Evolutionary conservation across 2,329 filamentous ascomycete species (phyloP), one percentile per base, ranked within the genome.

Genomic region (Trichoderma semiorbis): DNA sequence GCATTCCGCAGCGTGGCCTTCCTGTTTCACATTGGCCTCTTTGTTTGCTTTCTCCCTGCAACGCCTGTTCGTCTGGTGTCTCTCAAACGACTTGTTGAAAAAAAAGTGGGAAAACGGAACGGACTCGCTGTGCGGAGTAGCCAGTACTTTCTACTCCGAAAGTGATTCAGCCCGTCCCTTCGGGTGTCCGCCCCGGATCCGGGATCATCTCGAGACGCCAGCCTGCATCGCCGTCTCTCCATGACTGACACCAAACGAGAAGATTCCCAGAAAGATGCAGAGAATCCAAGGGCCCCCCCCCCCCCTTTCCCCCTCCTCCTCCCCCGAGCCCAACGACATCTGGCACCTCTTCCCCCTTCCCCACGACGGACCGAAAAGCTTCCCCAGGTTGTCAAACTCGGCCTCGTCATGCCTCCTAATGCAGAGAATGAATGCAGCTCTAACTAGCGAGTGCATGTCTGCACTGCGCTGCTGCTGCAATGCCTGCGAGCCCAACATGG

Each of bases 321-420:
- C 60, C 50, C 34, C 68, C 32, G 60, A 64, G 60, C 60, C 68
- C 68, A 53, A 53, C 47, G 47, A 53, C 47, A 8, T 67, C 64
- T 57, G 39, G 21, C 61, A 16, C 12, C 43, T 39, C n/a, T 63
- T 32, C 63, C 39, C 63, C 30, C 30, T 64, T 70, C 68, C 68
- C 68, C 68, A 70, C 68, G 68, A 64, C 68, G 68, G 68, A 70
- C 68, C 68, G 68, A 70, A 63, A 62, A 43, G 61, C 68, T 64
- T 70, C 68, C 61, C 68, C 68, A 64, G 67, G 60, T 47, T 70
- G 68, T 64, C 68, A 64, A 70, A 63, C 34, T 64, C 47, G 18
- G 43, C 11, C 24, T 47, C 55, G 14, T 61, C 36, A 24, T 60
- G 55, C 39, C 24, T 62, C 67, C 58, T 47, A 39, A 70, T 70